phyloP scores from a whole-genome alignment of 2,329 filamentous ascomycete genomes.

The Aspergillus pseudoterreus region DNA sequence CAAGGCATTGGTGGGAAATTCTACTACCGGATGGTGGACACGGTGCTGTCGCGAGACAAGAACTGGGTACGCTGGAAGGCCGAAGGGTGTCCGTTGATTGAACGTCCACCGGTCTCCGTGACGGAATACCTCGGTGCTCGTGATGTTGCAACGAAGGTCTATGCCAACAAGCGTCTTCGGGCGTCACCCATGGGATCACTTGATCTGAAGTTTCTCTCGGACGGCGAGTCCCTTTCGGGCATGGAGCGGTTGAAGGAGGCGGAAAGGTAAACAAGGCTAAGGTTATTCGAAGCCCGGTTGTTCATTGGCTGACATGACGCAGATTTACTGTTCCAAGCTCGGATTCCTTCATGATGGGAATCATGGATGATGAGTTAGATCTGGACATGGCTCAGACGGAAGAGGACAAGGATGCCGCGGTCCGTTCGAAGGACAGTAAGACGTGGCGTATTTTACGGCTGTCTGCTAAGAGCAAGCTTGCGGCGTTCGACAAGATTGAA shows the following conservation, averaged over 20 bases:
- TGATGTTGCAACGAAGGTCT: constrained; percentile 60
- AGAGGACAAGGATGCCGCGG: constrained; percentile 56
- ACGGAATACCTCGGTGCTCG: constrained; percentile 68
- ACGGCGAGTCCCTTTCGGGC: constrained; percentile 57
- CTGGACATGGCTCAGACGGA: constrained; percentile 72
- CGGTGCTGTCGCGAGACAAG: constrained; percentile 90
- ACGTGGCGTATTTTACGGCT: constrained; percentile 85
- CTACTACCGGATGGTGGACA: constrained; percentile 95
- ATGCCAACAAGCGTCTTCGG: constrained; percentile 68
- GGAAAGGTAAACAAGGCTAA: constrained; percentile 43
- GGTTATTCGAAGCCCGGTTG: not conserved
- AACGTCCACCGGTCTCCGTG: constrained; percentile 66
- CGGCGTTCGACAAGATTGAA: constrained; percentile 82
- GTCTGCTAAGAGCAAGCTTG: constrained; percentile 68
- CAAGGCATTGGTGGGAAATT: constrained; percentile 80
- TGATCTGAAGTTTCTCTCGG: constrained; percentile 73
- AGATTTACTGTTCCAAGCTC: constrained; percentile 66
- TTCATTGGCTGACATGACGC: constrained; percentile 21
- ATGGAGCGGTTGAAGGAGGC: constrained; percentile 67
- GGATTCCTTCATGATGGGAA: constrained; percentile 66
- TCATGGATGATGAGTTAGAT: constrained; percentile 78
- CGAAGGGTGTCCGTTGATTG: constrained; percentile 85
- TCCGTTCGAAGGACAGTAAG: constrained; percentile 77
- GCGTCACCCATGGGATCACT: constrained; percentile 68
- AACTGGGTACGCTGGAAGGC: constrained; percentile 99